Conservation (phyloP, 805 yeast species). For the Cyberlindnera euphorbiae region DNA sequence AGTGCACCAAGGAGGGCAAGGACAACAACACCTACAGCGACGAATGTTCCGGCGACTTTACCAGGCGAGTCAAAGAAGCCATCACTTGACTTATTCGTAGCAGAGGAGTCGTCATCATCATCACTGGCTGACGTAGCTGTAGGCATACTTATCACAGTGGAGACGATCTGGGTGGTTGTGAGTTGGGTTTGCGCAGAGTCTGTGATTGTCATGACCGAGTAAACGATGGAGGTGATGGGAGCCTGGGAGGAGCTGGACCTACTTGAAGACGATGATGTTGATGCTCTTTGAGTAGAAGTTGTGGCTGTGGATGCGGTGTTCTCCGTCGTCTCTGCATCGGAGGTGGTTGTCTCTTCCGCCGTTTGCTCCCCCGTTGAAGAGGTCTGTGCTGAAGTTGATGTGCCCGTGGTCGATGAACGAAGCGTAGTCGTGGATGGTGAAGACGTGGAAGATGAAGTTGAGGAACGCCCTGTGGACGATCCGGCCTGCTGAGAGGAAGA, state of each 20-base stretch:
- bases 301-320: too few species aligned
- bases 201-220: slow-evolving; percentile 32
- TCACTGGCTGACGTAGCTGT: slow-evolving; percentile 16
- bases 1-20: slow-evolving; percentile 40
- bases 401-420: too few species aligned
- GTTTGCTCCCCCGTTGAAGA: slow-evolving; percentile 1
- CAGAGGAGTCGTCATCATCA: slow-evolving; percentile 3
- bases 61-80: slow-evolving; percentile 59
- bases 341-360: too few species aligned
- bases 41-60: slow-evolving; percentile 76
- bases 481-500: too few species aligned
- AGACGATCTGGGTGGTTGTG: slow-evolving; percentile 23
- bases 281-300: not conserved
- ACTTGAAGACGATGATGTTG: not conserved
- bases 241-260: slow-evolving; percentile 3
- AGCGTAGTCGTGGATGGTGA: not conserved
- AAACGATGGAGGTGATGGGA: slow-evolving; percentile 30
- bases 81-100: slow-evolving; percentile 25
- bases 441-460: slow-evolving; percentile 1
- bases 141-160: slow-evolving; percentile 23
- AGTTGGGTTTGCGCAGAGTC: slow-evolving; percentile 28
- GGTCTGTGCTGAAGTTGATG: not conserved
- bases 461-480: too few species aligned
- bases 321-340: not conserved
- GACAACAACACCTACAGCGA: slow-evolving; percentile 65